Percentiles rank a stretch among this genome's conserved stretches.
These are phyloP conservation scores for Quercus dentata DNA, from an alignment of 306 rosid species.

Conservation along the genomic window DNA sequence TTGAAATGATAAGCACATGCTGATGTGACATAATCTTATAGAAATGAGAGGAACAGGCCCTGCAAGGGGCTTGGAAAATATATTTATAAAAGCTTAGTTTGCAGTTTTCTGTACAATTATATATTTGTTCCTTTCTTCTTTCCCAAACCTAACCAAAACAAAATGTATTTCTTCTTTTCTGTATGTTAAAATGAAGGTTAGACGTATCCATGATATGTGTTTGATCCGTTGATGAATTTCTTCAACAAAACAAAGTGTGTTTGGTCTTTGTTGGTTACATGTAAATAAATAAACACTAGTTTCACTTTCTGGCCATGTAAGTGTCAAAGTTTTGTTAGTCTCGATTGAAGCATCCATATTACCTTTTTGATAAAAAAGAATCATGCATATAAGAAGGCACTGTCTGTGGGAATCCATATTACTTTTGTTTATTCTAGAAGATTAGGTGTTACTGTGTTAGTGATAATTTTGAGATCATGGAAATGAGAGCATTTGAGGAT, in stretches of 20 bases:
- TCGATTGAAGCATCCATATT: background rate
- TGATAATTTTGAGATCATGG: background rate
- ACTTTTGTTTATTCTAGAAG: background rate
- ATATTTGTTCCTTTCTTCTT: too few species aligned
- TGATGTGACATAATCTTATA: background rate
- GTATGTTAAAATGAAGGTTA: background rate
- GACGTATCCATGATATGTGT: too few species aligned
- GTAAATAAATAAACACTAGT: too few species aligned
- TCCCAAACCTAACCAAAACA: too few species aligned
- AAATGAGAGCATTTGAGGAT: background rate
- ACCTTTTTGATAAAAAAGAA: background rate
- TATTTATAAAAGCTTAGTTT: background rate
- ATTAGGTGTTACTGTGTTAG: background rate
- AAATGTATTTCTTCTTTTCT: background rate
- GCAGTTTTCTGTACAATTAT: background rate
- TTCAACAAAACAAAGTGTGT: too few species aligned
- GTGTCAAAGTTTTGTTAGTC: too few species aligned
- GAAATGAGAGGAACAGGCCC: background rate
- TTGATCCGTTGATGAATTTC: too few species aligned
- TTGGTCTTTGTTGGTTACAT: too few species aligned
- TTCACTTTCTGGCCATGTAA: too few species aligned
- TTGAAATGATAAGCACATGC: background rate
- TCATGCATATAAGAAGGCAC: too few species aligned
- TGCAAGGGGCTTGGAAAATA: background rate
- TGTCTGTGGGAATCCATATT: background rate